A percentile compares a stretch with the other conserved stretches of the same genome.
phyloP scores from a whole-genome alignment of 2,329 filamentous ascomycete species.

The Alternaria triticina region DNA sequence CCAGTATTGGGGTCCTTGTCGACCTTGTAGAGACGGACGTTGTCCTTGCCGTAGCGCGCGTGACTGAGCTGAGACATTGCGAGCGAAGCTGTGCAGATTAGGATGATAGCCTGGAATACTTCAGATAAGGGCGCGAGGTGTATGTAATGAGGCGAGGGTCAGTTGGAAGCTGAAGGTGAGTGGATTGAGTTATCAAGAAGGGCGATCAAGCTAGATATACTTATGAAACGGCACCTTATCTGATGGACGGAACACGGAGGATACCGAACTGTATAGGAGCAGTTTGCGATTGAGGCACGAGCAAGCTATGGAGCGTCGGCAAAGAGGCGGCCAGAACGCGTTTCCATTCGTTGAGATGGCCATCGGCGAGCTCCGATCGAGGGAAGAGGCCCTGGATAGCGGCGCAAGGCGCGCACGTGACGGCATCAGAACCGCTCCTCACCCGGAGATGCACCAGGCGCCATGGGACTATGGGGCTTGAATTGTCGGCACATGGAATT shows the following conservation, averaged over 20 bases:
- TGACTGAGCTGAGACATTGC: conserved; percentile 57
- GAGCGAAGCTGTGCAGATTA: conserved; percentile 7
- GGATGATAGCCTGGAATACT: not conserved
- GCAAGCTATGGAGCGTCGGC: conserved; percentile 27
- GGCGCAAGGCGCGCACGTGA: conserved; percentile 33
- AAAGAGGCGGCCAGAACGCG: conserved; percentile 29
- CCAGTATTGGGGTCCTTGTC: conserved; percentile 77
- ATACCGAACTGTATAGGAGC: conserved; percentile 38
- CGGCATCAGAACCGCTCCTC: conserved; percentile 12
- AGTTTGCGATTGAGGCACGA: conserved; percentile 22
- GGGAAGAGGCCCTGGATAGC: conserved; percentile 25
- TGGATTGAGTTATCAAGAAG: conserved; percentile 20
- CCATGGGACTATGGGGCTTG: conserved; percentile 11
- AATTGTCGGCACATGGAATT: conserved; percentile 15
- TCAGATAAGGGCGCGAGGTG: not conserved
- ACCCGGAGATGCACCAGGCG: conserved; percentile 10
- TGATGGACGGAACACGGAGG: conserved; percentile 35
- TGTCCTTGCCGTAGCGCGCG: conserved; percentile 92
- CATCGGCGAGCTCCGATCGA: conserved; percentile 44
- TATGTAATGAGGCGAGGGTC: not conserved
- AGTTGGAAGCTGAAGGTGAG: conserved; percentile 10
- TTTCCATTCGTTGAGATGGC: conserved; percentile 37
- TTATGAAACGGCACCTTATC: conserved; percentile 33
- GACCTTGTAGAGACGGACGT: conserved; percentile 97
- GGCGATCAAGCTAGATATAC: conserved; percentile 39